Percentiles rank a stretch among this genome's conserved stretches.
Evolutionary conservation across 2,329 filamentous ascomycete species (phyloP).

Genomic region (Mollisia scopiformis): DNA sequence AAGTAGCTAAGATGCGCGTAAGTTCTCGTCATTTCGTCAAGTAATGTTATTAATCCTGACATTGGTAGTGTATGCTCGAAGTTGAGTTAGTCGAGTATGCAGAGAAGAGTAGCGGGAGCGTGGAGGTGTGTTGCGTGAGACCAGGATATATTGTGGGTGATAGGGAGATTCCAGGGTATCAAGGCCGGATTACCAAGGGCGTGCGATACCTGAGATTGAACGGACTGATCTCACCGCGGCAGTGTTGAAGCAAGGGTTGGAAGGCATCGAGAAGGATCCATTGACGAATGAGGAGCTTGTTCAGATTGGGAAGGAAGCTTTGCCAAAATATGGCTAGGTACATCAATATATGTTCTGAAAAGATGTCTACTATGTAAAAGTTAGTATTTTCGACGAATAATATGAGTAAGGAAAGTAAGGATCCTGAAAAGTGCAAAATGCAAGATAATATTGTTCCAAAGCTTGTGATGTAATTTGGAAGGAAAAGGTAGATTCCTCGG

Average conservation of each 20-base stretch:
- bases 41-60: background rate
- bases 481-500: no score
- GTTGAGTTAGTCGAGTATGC: conserved; percentile 7
- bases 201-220: background rate
- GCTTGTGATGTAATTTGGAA: no score
- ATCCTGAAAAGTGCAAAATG: no score
- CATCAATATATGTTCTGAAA: background rate
- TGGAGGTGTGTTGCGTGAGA: conserved; percentile 6
- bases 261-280: conserved; percentile 8
- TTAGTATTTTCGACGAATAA: background rate
- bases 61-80: background rate
- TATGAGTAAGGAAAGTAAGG: background rate
- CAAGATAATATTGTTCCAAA: background rate
- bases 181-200: background rate
- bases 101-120: background rate
- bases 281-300: background rate
- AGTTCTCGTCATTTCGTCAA: background rate
- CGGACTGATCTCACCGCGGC: background rate
- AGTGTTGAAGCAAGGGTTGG: background rate
- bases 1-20: background rate
- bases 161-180: background rate
- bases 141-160: conserved; percentile 8
- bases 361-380: background rate
- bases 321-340: background rate
- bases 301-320: conserved; percentile 1